Conservation (phyloP, 129 eudicot species). For the Ambrosia trifida region DNA sequence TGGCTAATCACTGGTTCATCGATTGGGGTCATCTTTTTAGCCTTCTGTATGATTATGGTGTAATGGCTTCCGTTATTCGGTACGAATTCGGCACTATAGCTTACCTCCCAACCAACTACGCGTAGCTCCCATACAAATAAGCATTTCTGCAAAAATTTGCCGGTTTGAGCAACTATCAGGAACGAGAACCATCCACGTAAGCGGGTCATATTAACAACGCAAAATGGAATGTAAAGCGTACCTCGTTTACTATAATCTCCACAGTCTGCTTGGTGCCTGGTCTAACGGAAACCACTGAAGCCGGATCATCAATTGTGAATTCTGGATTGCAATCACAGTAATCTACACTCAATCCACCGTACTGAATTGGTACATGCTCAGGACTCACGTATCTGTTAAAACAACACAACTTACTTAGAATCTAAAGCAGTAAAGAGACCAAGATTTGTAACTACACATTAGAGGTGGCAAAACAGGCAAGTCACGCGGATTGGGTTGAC, state of each 20-base stretch:
- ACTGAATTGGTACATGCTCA: constrained; percentile 81
- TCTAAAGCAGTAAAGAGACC: not conserved
- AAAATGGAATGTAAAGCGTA: constrained; percentile 26
- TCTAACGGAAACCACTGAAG: constrained; percentile 64
- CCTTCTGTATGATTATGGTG: constrained; percentile 59
- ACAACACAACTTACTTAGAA: constrained; percentile 17
- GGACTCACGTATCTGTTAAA: constrained; percentile 70
- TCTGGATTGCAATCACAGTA: constrained; percentile 71
- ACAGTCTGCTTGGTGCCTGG: constrained; percentile 85
- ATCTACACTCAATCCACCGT: constrained; percentile 84
- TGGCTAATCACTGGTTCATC: constrained; percentile 74
- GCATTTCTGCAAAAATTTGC: constrained; percentile 48
- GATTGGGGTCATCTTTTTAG: constrained; percentile 54
- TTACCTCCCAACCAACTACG: constrained; percentile 94
- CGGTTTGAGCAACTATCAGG: not conserved
- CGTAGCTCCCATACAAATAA: constrained; percentile 81
- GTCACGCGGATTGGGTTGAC: too few relatives aligned
- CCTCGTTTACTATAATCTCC: constrained; percentile 80
- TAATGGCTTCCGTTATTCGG: constrained; percentile 62
- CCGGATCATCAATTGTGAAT: constrained; percentile 74
- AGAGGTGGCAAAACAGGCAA: too few relatives aligned
- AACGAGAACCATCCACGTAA: not conserved
- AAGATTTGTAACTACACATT: too few relatives aligned
- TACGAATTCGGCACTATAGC: constrained; percentile 69
- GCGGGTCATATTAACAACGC: not conserved